These are phyloP conservation scores for Peniophora sp. DNA, from an alignment of 1,284 basidiomycete genomes.

Conservation along the genomic window DNA sequence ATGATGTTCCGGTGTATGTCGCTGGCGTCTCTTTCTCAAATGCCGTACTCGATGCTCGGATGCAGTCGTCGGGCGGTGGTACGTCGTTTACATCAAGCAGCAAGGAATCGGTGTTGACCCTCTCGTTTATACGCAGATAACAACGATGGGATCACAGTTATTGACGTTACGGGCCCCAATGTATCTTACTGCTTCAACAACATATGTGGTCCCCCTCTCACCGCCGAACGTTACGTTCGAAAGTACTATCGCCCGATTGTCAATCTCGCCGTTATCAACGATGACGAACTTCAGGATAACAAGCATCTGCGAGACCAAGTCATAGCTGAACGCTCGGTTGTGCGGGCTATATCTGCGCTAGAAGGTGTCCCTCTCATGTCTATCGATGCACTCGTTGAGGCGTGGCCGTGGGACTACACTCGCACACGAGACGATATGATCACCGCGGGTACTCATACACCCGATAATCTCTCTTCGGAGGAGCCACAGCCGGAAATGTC, in stretches of 20 bases:
- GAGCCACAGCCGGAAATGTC: too few relatives aligned
- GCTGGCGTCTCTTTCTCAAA: conserved; percentile 14
- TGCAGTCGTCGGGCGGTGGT: conserved; percentile 19
- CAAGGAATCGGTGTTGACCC: background rate
- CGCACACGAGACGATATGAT: background rate
- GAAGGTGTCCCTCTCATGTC: conserved; percentile 6
- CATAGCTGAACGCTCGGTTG: too few relatives aligned
- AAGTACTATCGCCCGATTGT: conserved; percentile 14
- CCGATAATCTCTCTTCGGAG: background rate
- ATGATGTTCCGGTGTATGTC: background rate
- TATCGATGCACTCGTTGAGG: conserved; percentile 17
- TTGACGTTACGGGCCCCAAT: conserved; percentile 27
- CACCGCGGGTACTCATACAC: background rate
- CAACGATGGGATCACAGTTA: conserved; percentile 28
- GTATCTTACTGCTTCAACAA: conserved; percentile 24
- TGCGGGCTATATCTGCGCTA: too few relatives aligned
- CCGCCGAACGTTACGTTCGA: conserved; percentile 19
- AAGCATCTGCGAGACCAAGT: background rate
- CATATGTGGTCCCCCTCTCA: conserved; percentile 11
- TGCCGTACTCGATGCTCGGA: conserved; percentile 1
- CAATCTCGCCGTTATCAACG: background rate
- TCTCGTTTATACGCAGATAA: conserved; percentile 21
- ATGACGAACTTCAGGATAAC: conserved; percentile 1
- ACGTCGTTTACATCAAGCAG: background rate
- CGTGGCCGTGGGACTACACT: conserved; percentile 20